Base-by-base conservation (phyloP, 257 asterid species). In the Solanum pinnatisectum region DNA sequence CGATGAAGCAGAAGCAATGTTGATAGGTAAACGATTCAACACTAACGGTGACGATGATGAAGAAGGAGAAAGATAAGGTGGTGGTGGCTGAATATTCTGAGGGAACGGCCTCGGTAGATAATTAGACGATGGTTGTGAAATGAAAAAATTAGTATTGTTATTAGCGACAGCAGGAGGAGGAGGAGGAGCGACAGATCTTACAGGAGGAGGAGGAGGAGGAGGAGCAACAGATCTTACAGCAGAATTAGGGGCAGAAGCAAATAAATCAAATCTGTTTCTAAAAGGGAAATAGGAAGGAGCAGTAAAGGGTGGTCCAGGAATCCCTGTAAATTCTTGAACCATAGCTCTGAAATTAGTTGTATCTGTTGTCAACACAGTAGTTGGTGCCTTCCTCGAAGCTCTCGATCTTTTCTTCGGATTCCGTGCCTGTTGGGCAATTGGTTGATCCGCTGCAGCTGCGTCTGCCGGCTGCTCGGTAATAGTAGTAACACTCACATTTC, bases 241-340 rank as follows among this genome's bases (percentile, higher is more conserved):
- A 1, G 92, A 60, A 79, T 79, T 79, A 9, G 42, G 27, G 13
- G 92, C 44, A 71, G 88, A 33, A 78, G 91, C 92, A 86, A 90
- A 92, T 30, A 94, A 88, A 88, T 93, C 99, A 42, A 94, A 78
- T 83, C 97, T 84, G 44, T 76, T 89, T 72, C 95, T 88, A 15
- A 90, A 87, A 44, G 91, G 40, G 36, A 27, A 46, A 44, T 27
- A 92, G 5, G 96, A 87, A 4, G 92, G 40, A 6, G 91, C 30
- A 65, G 90, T 42, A 49, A 96, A 94, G 0, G 99, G 99, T 12
- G 97, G 95, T 33, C 97, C 92, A 15, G 98, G 98, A 32, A 96
- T 93, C 22, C 99, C 98, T 1, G 99, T 96, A 88, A 96, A 96
- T 86, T 96, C 96, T 71, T 96, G 99, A 71, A 96, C 99, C 99